Evolutionary conservation across 305 asterid species (phyloP).

Genomic region (Striga hermonthica): DNA sequence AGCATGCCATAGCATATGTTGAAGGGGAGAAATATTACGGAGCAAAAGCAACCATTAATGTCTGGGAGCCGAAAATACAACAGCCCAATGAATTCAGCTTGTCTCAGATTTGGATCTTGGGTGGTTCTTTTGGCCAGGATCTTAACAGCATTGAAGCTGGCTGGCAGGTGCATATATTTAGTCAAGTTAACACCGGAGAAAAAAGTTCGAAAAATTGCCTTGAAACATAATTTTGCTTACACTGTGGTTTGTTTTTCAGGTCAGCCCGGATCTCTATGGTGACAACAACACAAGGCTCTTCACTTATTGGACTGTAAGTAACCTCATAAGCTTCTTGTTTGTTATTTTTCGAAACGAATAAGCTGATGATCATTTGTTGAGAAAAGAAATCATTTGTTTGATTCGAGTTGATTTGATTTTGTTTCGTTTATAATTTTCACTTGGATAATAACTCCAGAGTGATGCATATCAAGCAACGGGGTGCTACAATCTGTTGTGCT

Average conservation of each 20-base stretch:
- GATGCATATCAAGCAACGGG: conserved; percentile 99
- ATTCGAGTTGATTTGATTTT: no score
- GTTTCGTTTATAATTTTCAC: background rate
- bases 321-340: background rate
- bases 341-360: background rate
- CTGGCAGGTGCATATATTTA: conserved; percentile 62
- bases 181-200: no score
- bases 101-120: conserved; percentile 89
- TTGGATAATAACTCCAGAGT: conserved; percentile 47
- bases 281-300: conserved; percentile 93
- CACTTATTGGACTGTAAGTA: conserved; percentile 95
- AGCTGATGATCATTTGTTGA: background rate
- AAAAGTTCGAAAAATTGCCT: background rate
- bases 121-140: conserved; percentile 96
- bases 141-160: conserved; percentile 99
- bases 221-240: background rate
- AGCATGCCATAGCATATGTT: conserved; percentile 85
- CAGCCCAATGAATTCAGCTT: conserved; percentile 92
- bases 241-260: conserved; percentile 41
- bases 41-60: conserved; percentile 88
- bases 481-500: conserved; percentile 89
- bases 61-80: conserved; percentile 94
- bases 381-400: no score
- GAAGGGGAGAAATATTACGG: conserved; percentile 89
- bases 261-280: conserved; percentile 93